A percentile compares a stretch with the other conserved stretches of the same genome.
These are phyloP conservation scores for Aphanomyces stellatus DNA, from an alignment of 352 stramenopile genomes.

Conservation along the genomic window DNA sequence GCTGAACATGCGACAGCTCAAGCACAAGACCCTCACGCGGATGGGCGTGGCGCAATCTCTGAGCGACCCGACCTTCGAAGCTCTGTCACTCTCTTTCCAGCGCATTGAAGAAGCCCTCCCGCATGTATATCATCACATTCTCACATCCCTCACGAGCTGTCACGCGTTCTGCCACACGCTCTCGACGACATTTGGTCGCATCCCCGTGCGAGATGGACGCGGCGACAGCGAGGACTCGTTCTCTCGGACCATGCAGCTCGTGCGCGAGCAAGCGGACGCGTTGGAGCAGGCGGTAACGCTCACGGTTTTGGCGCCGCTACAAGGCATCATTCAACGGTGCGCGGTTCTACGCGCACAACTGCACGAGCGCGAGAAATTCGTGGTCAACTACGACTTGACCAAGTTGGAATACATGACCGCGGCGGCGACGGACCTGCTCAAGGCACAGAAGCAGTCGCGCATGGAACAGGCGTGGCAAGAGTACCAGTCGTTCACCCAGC, in stretches of 20 bases:
- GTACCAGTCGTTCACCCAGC: slow-evolving; percentile 34
- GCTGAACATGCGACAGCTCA: slow-evolving; percentile 16
- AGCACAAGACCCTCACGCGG: slow-evolving; percentile 6
- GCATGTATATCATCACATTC: slow-evolving; percentile 10
- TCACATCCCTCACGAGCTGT: slow-evolving; percentile 12
- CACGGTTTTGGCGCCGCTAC: slow-evolving; percentile 58
- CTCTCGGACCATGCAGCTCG: background rate
- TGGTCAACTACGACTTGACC: slow-evolving; percentile 25
- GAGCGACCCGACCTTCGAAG: slow-evolving; percentile 10
- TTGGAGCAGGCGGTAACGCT: slow-evolving; percentile 75
- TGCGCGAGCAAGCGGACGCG: slow-evolving; percentile 37
- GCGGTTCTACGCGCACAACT: slow-evolving; percentile 36
- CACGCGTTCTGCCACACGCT: slow-evolving; percentile 11
- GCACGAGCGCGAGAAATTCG: slow-evolving; percentile 25
- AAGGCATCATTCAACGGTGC: slow-evolving; percentile 43
- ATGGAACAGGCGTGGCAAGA: slow-evolving; percentile 30
- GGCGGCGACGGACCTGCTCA: slow-evolving; percentile 25
- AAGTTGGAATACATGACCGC: slow-evolving; percentile 29
- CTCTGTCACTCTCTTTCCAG: background rate
- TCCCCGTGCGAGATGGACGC: no score
- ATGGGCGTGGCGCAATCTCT: slow-evolving; percentile 13
- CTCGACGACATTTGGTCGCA: background rate
- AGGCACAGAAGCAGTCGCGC: slow-evolving; percentile 34
- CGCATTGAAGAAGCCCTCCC: slow-evolving; percentile 8
- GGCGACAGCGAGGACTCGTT: background rate